phyloP scores from a whole-genome alignment of 805 yeast genomes.

The Candida easanensis region DNA sequence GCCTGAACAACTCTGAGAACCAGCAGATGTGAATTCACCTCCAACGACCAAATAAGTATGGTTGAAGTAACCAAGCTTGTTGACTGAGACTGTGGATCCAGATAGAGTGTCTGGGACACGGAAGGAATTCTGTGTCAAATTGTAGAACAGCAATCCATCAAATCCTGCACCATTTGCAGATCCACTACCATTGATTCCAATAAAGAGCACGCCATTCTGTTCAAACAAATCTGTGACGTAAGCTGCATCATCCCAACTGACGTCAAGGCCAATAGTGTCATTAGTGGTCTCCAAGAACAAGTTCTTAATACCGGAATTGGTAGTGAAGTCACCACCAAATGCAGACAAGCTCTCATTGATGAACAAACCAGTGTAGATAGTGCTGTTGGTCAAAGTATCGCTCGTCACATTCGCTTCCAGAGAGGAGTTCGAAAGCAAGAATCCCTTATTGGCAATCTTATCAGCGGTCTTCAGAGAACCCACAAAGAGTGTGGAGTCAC shows the following conservation, averaged over 20 bases:
- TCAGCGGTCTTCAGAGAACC: conserved; percentile 25
- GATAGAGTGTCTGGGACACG: conserved; percentile 17
- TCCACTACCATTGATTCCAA: conserved; percentile 42
- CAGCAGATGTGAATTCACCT: conserved; percentile 65
- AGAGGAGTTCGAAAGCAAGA: conserved; percentile 12
- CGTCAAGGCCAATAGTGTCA: conserved; percentile 27
- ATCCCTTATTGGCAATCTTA: conserved; percentile 18
- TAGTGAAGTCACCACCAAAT: conserved; percentile 57
- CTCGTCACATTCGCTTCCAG: conserved; percentile 21
- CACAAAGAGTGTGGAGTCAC: conserved; percentile 20
- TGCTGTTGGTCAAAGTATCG: conserved; percentile 16
- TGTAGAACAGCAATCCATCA: conserved; percentile 52
- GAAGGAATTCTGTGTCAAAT: conserved; percentile 36
- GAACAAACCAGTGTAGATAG: conserved; percentile 35
- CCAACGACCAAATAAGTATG: conserved; percentile 57
- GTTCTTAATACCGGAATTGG: conserved; percentile 23
- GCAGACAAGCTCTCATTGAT: conserved; percentile 48
- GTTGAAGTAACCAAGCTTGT: conserved; percentile 33
- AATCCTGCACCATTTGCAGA: conserved; percentile 28
- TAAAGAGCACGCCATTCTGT: conserved; percentile 31
- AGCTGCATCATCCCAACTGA: conserved; percentile 25
- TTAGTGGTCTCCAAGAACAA: conserved; percentile 27
- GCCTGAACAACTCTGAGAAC: conserved; percentile 53
- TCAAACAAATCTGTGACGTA: conserved; percentile 20
- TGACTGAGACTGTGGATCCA: conserved; percentile 36